These are phyloP conservation scores for Podaxis sp. DNA, from an alignment of 768 basidiomycete species.

Conservation along the genomic window DNA sequence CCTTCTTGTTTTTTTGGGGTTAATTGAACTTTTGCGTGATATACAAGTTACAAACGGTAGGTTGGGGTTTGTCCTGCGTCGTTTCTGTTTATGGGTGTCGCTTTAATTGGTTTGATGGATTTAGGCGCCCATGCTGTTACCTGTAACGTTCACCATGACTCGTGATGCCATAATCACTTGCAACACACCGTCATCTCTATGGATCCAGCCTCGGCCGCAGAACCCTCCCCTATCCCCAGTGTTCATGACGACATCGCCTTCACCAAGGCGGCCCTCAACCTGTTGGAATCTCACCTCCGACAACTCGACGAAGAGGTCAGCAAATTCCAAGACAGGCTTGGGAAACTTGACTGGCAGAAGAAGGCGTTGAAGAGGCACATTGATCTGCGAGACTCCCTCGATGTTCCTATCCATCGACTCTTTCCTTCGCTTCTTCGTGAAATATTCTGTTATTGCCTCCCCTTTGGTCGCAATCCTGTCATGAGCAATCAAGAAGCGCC, in stretches of 20 bases:
- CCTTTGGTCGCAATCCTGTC: constrained; percentile 12
- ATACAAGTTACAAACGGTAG: background rate
- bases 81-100: no score
- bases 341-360: background rate
- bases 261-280: background rate
- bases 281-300: background rate
- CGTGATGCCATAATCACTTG: background rate
- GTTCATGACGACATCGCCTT: background rate
- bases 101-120: no score
- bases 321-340: background rate
- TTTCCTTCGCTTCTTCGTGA: constrained; percentile 10
- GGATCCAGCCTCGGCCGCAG: background rate
- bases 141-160: background rate
- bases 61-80: no score
- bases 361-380: background rate
- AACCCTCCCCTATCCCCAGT: background rate
- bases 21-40: background rate
- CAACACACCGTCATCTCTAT: background rate
- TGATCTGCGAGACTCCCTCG: background rate
- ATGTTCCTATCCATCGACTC: constrained; percentile 15
- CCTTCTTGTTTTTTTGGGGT: background rate
- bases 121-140: background rate
- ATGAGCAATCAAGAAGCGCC: constrained; percentile 17
- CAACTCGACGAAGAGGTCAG: background rate
- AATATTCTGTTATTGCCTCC: constrained; percentile 18